Evolutionary conservation across 106 monocot genomes (phyloP), one percentile per base, ranked within the genome.

Genomic region (Acorus gramineus): DNA sequence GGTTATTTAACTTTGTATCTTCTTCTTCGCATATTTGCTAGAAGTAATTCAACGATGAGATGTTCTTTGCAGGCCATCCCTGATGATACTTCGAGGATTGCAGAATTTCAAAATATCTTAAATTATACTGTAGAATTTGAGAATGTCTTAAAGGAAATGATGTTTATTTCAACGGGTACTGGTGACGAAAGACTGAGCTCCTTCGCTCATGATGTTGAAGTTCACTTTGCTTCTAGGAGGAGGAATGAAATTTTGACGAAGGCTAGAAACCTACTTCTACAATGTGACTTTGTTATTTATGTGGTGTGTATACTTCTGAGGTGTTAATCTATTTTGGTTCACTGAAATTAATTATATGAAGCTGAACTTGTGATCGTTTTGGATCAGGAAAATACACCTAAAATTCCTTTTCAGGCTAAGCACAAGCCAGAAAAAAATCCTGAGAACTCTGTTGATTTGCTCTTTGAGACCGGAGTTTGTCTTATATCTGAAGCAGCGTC

Each of bases 171-270:
- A 59, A 72, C 7, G 49, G 80, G 81, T 63, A 71, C 45, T 28
- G 81, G 70, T 8, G 91, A 83, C 59, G 78, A 78, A 67, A 98
- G 77, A 67, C 69, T 98, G 57, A 85, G 72, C 62, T 69, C 76
- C 70, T 98, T 83, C 76, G 77, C 77, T 52, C 76, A 81, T 70
- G 79, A 98, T 74, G 83, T 92, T 53, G 98, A 92, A 58, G 85
- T 92, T 55, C 85, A 88, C 73, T 92, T 98, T 70, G 98, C 98
- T 71, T 74, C 83, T 43, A 76, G 68, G 65, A 98, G 78, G 67
- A 92, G 71, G 71, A 81, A 79, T 69, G 98, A 88, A 66, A 85
- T 98, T 67, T 84, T 92, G 69, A 76, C 82, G 6, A 88, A 79
- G 51, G 91, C 88, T 66, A 85, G 92, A 60, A 68, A 67, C 48